Base-by-base conservation (phyloP, 495 filamentous ascomycete genomes). In the Neurospora sp. region DNA sequence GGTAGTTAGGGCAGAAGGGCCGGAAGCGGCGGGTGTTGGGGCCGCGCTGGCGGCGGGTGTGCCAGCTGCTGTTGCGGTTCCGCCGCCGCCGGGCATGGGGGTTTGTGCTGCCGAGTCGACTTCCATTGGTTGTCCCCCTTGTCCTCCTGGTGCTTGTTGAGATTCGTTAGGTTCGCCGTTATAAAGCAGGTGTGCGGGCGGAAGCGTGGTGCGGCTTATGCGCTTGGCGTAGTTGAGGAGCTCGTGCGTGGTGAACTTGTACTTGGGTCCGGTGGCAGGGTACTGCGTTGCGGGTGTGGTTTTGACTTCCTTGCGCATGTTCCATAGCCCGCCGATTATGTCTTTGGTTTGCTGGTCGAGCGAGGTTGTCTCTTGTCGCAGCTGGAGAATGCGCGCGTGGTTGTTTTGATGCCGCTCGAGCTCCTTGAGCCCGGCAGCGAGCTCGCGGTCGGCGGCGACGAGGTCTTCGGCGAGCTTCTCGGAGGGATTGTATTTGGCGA, bases 401-500 rank as follows among this genome's bases (percentile, higher is more conserved):
- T 93, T 92, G 61, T 82, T 81, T 76, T 94, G 92, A 81, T 95
- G 92, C 8, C 77, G 83, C 73, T 88, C 81, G 69, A 94, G 89
- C 69, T 88, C 84, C 74, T 89, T 83, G 22, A 95, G 82, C 18
- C 88, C 87, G 61, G 82, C 76, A 65, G 79, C 83, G 27, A 95
- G 86, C 69, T 89, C 87, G 44, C 85, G 83, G 74, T 95, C 91
- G 53, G 91, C 92, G n/a, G 84, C 81, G 7, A 90, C 81, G 22
- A 95, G 86, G 40, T 91, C 88, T 31, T 85, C 81, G 6, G 91
- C 91, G 35, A 89, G 86, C 38, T 82, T 77, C 6, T 87, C 81
- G 12, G 89, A 91, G 39, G 92, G 92, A 74, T 92, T 92, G 86
- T 93, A 94, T 72, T 92, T 89, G 10, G 90, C 83, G 53, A 95